Conservation (phyloP, 331 rosid species). For the Quercus tomentella region DNA sequence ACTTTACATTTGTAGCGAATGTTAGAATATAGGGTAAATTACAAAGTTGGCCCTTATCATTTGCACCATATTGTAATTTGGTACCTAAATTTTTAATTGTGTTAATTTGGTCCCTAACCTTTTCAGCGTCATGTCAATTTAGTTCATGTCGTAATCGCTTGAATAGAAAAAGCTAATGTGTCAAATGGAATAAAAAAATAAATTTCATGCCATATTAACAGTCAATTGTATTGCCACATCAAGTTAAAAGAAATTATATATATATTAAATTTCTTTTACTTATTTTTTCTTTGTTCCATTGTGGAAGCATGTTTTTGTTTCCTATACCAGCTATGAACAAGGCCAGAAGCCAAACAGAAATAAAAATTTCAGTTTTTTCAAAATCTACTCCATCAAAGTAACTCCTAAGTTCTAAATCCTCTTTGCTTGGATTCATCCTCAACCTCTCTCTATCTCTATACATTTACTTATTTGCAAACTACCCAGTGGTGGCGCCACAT, state of each 20-base stretch:
- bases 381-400: background rate
- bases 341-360: background rate
- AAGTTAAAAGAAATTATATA: too few relatives aligned
- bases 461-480: constrained; percentile 52
- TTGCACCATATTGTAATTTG: too few relatives aligned
- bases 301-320: background rate
- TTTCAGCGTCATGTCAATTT: too few relatives aligned
- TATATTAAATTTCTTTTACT: constrained; percentile 2
- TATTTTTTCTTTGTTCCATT: background rate
- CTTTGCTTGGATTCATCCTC: constrained; percentile 1
- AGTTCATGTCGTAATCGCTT: rapidly evolving
- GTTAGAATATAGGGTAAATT: too few relatives aligned
- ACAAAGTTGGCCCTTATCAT: too few relatives aligned
- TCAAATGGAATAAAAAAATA: too few relatives aligned
- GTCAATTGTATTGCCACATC: too few relatives aligned
- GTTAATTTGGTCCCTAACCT: rapidly evolving
- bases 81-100: too few relatives aligned
- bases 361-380: background rate
- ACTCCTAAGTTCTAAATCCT: background rate
- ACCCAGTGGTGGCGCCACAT: background rate
- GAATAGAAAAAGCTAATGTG: rapidly evolving
- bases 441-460: constrained; percentile 29
- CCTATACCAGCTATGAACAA: constrained; percentile 14
- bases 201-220: too few relatives aligned
- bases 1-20: too few relatives aligned